Conservation (phyloP, 306 rosid genomes). For the Datisca glomerata region DNA sequence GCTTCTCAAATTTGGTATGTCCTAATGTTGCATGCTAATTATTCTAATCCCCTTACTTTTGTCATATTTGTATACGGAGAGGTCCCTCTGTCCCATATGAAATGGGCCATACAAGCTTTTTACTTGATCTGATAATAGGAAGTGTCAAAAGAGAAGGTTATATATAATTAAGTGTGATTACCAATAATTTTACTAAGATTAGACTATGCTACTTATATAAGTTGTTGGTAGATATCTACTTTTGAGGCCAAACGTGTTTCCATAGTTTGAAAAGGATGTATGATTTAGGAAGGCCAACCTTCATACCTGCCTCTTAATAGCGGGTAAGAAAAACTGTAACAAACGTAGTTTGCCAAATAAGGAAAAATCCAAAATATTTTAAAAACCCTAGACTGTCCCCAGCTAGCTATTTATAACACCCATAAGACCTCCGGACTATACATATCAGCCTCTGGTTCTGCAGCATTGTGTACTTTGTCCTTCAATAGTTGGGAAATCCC, state of each 20-base stretch:
- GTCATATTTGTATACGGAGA: not conserved
- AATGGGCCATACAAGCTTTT: not conserved
- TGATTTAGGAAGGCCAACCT: conserved; percentile 16
- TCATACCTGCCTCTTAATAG: conserved; percentile 30
- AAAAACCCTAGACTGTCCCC: conserved; percentile 53
- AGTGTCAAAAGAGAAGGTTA: not conserved
- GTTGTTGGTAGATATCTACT: not conserved
- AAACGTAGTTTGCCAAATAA: conserved; percentile 38
- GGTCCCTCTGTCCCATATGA: not conserved
- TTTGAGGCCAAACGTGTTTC: not conserved
- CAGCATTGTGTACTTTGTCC: conserved; percentile 34
- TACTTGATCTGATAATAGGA: not conserved
- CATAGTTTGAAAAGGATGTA: conserved; percentile 7
- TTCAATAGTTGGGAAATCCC: conserved; percentile 39
- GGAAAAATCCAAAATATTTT: conserved; percentile 38
- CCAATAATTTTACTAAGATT: too few relatives aligned
- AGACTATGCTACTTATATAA: not conserved
- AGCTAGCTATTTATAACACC: conserved; percentile 60
- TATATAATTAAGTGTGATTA: too few relatives aligned
- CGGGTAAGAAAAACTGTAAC: conserved; percentile 31
- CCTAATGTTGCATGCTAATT: conserved; percentile 10
- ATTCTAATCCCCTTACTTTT: conserved; percentile 5
- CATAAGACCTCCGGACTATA: conserved; percentile 28
- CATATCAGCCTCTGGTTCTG: conserved; percentile 51
- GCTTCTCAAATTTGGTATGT: conserved; percentile 6